Evolutionary conservation across 441 rosid species (phyloP).

Genomic region (Mallotus repandus): DNA sequence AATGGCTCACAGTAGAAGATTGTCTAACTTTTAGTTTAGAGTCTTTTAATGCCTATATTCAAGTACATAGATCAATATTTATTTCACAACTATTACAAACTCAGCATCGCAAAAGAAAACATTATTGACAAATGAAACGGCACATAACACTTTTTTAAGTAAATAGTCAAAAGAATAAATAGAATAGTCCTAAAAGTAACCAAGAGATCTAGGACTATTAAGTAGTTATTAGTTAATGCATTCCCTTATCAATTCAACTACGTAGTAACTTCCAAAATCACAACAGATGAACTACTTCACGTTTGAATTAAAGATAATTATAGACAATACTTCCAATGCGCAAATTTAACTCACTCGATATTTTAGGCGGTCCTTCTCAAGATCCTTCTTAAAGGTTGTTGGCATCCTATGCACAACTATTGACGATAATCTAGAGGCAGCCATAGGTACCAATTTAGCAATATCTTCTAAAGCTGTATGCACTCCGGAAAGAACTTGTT

Average conservation of each 20-base stretch:
- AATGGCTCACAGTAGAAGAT: neutral
- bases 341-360: slow-evolving; percentile 41
- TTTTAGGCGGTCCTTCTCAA: slow-evolving; percentile 15
- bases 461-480: slow-evolving; percentile 60
- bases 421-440: slow-evolving; percentile 54
- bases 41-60: too few species aligned
- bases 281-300: neutral
- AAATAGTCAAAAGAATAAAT: neutral
- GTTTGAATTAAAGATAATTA: neutral
- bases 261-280: neutral
- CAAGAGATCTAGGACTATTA: neutral
- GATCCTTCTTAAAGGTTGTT: slow-evolving; percentile 39
- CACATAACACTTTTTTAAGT: neutral
- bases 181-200: neutral
- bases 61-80: neutral
- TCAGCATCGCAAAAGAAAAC: neutral
- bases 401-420: slow-evolving; percentile 60
- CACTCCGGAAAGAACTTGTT: slow-evolving; percentile 61
- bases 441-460: slow-evolving; percentile 63
- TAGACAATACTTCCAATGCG: neutral
- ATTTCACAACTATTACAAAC: neutral
- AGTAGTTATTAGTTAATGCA: neutral
- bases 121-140: too few species aligned
- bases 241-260: neutral
- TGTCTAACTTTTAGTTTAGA: neutral